Evolutionary conservation across 1,284 basidiomycete species (phyloP).

Genomic region (Stereum hirsutum): DNA sequence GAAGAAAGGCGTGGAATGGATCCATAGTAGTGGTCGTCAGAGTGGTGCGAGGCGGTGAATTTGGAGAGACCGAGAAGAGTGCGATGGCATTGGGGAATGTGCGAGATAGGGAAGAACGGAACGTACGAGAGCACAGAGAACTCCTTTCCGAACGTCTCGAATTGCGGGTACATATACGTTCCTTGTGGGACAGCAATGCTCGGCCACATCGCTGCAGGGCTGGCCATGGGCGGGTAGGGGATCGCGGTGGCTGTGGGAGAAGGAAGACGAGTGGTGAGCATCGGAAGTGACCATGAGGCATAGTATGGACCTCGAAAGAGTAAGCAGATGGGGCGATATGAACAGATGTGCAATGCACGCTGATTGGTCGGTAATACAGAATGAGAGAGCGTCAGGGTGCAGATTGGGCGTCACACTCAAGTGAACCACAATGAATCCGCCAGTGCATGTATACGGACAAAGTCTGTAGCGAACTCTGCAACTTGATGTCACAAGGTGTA

Average conservation of each 20-base stretch:
- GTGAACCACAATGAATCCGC: no score
- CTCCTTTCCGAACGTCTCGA: conserved; percentile 69
- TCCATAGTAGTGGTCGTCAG: no score
- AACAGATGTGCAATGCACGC: not conserved
- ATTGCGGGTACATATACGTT: conserved; percentile 47
- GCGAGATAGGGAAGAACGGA: conserved; percentile 1
- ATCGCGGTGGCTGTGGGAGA: conserved; percentile 19
- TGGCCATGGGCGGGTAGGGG: conserved; percentile 22
- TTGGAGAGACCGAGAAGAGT: no score
- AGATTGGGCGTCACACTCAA: no score
- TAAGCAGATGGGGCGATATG: not conserved
- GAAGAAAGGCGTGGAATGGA: no score
- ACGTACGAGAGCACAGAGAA: conserved; percentile 74
- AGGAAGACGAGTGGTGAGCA: conserved; percentile 5
- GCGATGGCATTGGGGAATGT: not conserved
- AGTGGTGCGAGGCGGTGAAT: no score
- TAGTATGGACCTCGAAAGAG: not conserved
- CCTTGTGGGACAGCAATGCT: conserved; percentile 33
- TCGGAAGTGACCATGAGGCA: conserved; percentile 1
- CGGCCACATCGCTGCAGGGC: conserved; percentile 36
- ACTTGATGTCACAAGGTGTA: no score
- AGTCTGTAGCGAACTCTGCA: no score
- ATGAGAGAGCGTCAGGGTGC: no score
- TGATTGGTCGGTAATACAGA: no score
- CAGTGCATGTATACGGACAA: no score